Base-by-base conservation (phyloP, 441 rosid species). In the Populus tomentosa region DNA sequence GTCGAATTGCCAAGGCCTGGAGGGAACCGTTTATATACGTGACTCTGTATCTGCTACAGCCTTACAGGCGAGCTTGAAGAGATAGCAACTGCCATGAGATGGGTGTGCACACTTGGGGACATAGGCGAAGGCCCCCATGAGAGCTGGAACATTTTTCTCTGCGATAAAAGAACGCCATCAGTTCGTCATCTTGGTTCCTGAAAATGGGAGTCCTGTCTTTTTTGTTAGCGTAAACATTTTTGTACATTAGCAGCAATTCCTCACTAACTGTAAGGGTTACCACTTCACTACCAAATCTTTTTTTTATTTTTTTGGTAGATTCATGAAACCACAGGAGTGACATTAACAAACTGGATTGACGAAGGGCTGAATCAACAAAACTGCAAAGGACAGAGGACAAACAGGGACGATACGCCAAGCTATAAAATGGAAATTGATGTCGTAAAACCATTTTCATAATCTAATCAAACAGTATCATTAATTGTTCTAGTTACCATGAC, bases 41-140 rank as follows among this genome's bases (percentile, higher is more conserved):
- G 99, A 95, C 67, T 81, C 90, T 0, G 75, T 91, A 30, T 84
- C 86, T 3, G 86, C 32, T 30, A 4, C 4, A 30, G 32, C 32
- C 32, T 92, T 63, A 87, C 91, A 89, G 92, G 80, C 21, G 97
- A 94, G 80, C 92, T 95, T 89, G 81, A 86, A 73, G 95, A 84
- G 78, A 89, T 89, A 26, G 94, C 89, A 16, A 89, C 80, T 32
- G 97, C 97, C 73, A 87, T 92, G 94, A 89, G 91, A 3, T 95
- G 99, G 99, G 86, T 36, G 7, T 74, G 80, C 21, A 8, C 77
- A 24, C 33, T 92, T 73, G 94, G 87, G 16, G 94, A 94, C 66
- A 89, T 97, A 30, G 77, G 90, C 11, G 99, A 95, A 85, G 99
- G 99, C 56, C 97, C 95, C 81, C 94, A 92, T 84, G 89, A 98